phyloP scores from a whole-genome alignment of 2,329 filamentous ascomycete species.

The Onygena corvina region DNA sequence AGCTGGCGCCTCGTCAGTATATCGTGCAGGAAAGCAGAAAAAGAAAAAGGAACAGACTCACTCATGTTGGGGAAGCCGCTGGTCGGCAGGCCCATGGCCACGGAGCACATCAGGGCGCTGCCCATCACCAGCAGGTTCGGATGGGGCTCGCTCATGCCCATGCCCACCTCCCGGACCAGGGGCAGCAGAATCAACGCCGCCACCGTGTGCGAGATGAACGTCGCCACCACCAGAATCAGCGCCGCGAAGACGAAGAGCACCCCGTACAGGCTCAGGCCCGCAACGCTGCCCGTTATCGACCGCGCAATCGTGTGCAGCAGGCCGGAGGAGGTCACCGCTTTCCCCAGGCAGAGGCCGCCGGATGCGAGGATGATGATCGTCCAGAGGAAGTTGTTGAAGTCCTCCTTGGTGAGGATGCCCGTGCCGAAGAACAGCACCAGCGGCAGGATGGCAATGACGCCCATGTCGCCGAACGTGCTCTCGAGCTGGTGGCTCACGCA shows the following conservation, averaged over 20 bases:
- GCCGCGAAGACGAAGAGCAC: conserved; percentile 74
- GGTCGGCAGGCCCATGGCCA: conserved; percentile 93
- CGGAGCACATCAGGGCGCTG: conserved; percentile 87
- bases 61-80: conserved; percentile 99
- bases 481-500: conserved; percentile 85
- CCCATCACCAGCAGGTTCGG: conserved; percentile 94
- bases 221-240: conserved; percentile 83
- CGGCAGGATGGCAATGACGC: conserved; percentile 91
- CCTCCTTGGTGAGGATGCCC: conserved; percentile 91
- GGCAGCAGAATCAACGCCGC: conserved; percentile 90
- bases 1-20: conserved; percentile 41
- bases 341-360: conserved; percentile 81
- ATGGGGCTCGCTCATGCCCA: conserved; percentile 74
- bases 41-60: conserved; percentile 43
- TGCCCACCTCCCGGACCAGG: conserved; percentile 74
- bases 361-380: conserved; percentile 98
- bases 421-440: conserved; percentile 94
- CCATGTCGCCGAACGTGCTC: conserved; percentile 87
- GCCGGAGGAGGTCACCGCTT: conserved; percentile 86
- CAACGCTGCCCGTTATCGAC: conserved; percentile 60
- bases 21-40: background rate
- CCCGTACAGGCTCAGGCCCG: conserved; percentile 70
- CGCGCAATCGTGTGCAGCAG: conserved; percentile 77
- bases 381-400: conserved; percentile 99
- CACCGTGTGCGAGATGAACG: conserved; percentile 95